A percentile compares a stretch with the other conserved stretches of the same genome.
Conservation (phyloP, 73 alveolate genomes). For the Blepharisma japonicum region DNA sequence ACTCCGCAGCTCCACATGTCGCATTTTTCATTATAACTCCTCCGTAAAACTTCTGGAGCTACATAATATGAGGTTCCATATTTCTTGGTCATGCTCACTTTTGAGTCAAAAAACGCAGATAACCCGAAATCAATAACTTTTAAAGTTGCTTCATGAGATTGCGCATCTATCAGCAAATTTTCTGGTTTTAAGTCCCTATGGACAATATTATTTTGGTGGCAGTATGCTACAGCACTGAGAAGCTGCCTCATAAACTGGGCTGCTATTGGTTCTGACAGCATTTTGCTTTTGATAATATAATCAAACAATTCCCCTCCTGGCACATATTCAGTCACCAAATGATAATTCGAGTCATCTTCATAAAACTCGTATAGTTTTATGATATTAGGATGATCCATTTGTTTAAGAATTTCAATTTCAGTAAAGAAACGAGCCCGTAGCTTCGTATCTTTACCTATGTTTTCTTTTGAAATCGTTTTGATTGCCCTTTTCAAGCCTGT, state of each 20-base stretch:
- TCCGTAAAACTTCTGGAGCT: slow-evolving; percentile 76
- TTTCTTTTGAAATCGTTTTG: slow-evolving; percentile 23
- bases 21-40: slow-evolving; percentile 69
- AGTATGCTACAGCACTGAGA: slow-evolving; percentile 87
- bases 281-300: slow-evolving; percentile 67
- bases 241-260: slow-evolving; percentile 86
- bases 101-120: slow-evolving; percentile 45
- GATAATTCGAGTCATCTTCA: slow-evolving; percentile 75
- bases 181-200: slow-evolving; percentile 93
- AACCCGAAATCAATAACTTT: slow-evolving; percentile 94
- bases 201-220: slow-evolving; percentile 87
- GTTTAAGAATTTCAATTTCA: slow-evolving; percentile 70
- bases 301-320: slow-evolving; percentile 83
- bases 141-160: slow-evolving; percentile 52
- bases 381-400: slow-evolving; percentile 85
- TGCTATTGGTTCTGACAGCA: slow-evolving; percentile 73
- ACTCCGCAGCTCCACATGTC: slow-evolving; percentile 95
- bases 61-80: slow-evolving; percentile 87
- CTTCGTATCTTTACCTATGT: neutral
- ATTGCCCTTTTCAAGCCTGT: slow-evolving; percentile 58
- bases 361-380: slow-evolving; percentile 82
- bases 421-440: slow-evolving; percentile 62
- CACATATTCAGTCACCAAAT: slow-evolving; percentile 66
- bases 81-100: slow-evolving; percentile 56
- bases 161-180: slow-evolving; percentile 69